Base-by-base conservation (phyloP, 148 eudicot genomes). In the Spergularia marina region DNA sequence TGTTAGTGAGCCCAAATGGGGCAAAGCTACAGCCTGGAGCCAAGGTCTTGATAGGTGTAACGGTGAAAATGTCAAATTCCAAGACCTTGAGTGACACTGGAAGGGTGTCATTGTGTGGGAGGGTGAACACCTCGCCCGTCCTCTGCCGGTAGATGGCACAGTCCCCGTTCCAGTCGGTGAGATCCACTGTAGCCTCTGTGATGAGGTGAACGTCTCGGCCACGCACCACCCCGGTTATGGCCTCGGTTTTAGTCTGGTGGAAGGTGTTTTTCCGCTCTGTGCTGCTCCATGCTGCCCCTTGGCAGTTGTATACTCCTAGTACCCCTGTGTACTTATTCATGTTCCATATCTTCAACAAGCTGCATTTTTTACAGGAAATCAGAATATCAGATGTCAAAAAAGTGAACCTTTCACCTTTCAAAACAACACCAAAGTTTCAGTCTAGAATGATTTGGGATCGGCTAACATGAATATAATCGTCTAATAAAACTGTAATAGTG, bases 321-420 rank as follows among this genome's bases (percentile, higher is more conserved):
- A 92, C 96, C 49, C 97, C 99, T 34, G 92, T 92, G 88, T 90
- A 79, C 85, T 95, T 92, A 85, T 92, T 95, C 90, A 95, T 92
- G 89, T 89, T 95, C 98, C 98, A 95, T 74, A 95, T 92, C 87
- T 95, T 95, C 86, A 95, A 81, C 76, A 92, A 81, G 85, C 94
- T 91, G 86, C 78, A 85, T 75, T 44, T 58, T 70, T 52, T 55
- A 39, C 23, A 23, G 0, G 1, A 65, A 53, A 23, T 51, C 13
- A 71, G 10, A 51, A n/a, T 13, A 64, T 13, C 49, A 36, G 13
- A 34, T 36, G 21, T 56, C 9, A 51, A 10, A 16, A 68, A 51
- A 68, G 15, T 63, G 66, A 63, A 63, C 16, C 4, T 14, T 34
- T 34, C 34, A 63, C 7, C 13, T 66, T 41, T 66, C 2, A n/a